phyloP scores from a whole-genome alignment of 106 monocot species.

The Vanilla planifolia region DNA sequence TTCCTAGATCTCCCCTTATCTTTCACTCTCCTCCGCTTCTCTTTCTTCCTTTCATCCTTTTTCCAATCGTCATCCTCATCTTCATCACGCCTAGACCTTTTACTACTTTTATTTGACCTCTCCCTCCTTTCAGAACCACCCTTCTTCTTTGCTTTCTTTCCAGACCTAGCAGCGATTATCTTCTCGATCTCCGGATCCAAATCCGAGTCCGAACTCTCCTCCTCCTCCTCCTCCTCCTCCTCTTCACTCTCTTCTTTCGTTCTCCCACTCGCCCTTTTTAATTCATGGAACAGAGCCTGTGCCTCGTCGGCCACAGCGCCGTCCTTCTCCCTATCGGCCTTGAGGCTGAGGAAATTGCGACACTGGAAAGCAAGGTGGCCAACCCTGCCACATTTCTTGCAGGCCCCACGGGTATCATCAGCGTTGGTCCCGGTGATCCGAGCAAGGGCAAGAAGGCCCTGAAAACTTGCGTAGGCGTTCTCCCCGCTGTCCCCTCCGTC shows the following conservation, averaged over 20 bases:
- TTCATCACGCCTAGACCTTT: constrained; percentile 26
- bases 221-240: constrained; percentile 38
- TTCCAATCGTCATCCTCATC: constrained; percentile 27
- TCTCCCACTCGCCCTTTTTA: constrained; percentile 35
- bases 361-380: constrained; percentile 98
- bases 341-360: constrained; percentile 83
- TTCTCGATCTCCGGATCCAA: constrained; percentile 91
- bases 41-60: constrained; percentile 1
- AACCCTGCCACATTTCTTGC: constrained; percentile 93
- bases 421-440: constrained; percentile 77
- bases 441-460: constrained; percentile 98
- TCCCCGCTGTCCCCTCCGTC: constrained; percentile 24
- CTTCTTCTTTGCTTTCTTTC: constrained; percentile 26
- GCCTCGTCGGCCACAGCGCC: constrained; percentile 37
- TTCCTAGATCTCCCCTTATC: constrained; percentile 11
- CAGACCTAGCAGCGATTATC: constrained; percentile 63
- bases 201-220: constrained; percentile 79
- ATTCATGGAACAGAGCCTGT: constrained; percentile 44
- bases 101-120: constrained; percentile 36
- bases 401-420: constrained; percentile 86
- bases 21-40: constrained; percentile 33
- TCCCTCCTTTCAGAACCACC: constrained; percentile 19
- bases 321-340: constrained; percentile 44
- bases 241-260: constrained; percentile 14
- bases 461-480: constrained; percentile 97